phyloP scores from a whole-genome alignment of 169 alveolate species.

The Cryptosporidium baileyi region DNA sequence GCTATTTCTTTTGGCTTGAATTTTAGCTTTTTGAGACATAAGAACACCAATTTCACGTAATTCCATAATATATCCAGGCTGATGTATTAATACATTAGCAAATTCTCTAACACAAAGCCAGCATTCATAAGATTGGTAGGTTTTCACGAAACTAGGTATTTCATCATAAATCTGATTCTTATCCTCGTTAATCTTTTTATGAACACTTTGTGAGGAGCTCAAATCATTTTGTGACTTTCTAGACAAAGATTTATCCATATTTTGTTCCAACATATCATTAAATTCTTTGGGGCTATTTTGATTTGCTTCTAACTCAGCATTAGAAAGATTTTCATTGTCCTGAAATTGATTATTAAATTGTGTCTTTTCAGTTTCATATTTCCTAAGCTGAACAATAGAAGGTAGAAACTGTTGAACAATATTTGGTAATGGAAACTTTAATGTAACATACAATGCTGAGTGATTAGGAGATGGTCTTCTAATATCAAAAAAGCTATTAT shows the following conservation, averaged over 20 bases:
- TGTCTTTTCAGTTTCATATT: conserved; percentile 26
- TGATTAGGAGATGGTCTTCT: conserved; percentile 68
- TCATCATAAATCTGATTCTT: neutral
- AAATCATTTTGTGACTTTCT: neutral
- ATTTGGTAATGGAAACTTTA: conserved; percentile 53
- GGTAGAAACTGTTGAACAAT: conserved; percentile 62
- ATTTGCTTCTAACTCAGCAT: neutral
- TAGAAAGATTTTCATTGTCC: neutral
- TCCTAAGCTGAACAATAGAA: conserved; percentile 25
- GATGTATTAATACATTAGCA: conserved; percentile 63
- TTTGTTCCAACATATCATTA: neutral
- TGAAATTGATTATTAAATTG: neutral
- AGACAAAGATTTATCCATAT: neutral
- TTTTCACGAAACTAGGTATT: conserved; percentile 21
- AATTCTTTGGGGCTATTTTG: neutral
- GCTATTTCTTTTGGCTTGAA: conserved; percentile 69
- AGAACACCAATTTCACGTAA: conserved; percentile 65
- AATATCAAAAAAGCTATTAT: conserved; percentile 50
- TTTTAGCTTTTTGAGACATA: conserved; percentile 68
- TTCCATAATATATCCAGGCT: conserved; percentile 66
- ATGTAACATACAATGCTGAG: conserved; percentile 62
- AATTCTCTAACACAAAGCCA: conserved; percentile 69
- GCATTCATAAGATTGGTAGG: conserved; percentile 61
- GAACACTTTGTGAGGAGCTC: neutral
- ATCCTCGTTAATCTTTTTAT: neutral